Evolutionary conservation across 164 flowering plant species (phyloP).

Genomic region (Aristolochia fimbriata): DNA sequence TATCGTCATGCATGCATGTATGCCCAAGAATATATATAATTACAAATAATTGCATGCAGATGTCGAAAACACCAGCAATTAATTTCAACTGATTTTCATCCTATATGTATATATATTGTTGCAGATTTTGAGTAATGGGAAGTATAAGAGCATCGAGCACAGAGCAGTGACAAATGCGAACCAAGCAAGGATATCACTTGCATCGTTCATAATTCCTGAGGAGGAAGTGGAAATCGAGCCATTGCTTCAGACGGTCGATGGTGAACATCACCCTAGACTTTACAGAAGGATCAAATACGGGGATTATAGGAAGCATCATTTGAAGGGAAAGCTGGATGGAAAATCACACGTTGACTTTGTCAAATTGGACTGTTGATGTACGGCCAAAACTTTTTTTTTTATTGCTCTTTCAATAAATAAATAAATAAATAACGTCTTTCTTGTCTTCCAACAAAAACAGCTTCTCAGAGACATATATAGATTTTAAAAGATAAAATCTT

Average conservation of each 20-base stretch:
- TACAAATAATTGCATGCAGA: not conserved
- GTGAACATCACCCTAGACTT: conserved; percentile 4
- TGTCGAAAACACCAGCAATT: not conserved
- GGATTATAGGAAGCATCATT: conserved; percentile 10
- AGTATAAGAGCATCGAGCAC: conserved; percentile 22
- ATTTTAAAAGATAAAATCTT: no score
- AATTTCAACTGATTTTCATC: not conserved
- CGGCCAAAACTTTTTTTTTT: no score
- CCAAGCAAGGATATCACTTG: conserved; percentile 19
- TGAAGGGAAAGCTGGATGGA: conserved; percentile 18
- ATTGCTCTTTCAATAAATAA: no score
- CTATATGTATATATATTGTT: not conserved
- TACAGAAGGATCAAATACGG: conserved; percentile 14
- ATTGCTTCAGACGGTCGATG: conserved; percentile 9
- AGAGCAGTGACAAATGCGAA: conserved; percentile 22
- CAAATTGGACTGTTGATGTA: not conserved
- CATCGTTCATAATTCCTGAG: conserved; percentile 14
- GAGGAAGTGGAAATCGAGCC: conserved; percentile 17
- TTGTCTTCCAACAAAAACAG: no score
- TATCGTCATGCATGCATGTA: not conserved
- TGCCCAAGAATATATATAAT: no score
- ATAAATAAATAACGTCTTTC: no score
- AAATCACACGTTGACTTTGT: conserved; percentile 10
- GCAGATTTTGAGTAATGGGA: conserved; percentile 12
- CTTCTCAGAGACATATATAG: no score